A percentile compares a stretch with the other conserved stretches of the same genome.
Evolutionary conservation across 257 asterid species (phyloP).

Genomic region (Linderniella brevidens): DNA sequence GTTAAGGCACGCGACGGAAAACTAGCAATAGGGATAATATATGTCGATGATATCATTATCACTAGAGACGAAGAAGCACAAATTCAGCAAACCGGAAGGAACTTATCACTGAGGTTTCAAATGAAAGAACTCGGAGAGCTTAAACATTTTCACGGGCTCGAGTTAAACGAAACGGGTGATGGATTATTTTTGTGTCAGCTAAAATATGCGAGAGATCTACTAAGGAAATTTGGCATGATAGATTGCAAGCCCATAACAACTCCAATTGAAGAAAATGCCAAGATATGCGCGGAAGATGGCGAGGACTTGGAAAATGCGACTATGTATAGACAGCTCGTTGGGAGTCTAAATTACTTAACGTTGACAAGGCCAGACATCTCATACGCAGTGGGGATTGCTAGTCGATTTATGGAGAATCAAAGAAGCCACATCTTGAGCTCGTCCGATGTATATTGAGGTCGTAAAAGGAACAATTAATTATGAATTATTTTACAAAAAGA

Average conservation of each 20-base stretch:
- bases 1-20: neutral
- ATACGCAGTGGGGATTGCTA: slow-evolving; percentile 1
- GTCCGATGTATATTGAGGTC: neutral
- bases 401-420: slow-evolving; percentile 8
- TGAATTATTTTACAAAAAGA: neutral
- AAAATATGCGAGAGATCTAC: neutral
- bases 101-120: too few species aligned
- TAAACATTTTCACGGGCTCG: neutral
- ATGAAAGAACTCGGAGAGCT: neutral
- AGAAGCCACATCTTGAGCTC: slow-evolving; percentile 8
- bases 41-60: too few species aligned
- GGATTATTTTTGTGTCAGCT: neutral
- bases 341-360: too few species aligned
- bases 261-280: neutral
- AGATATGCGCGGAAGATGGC: neutral
- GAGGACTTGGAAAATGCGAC: neutral
- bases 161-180: neutral
- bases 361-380: too few species aligned
- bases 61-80: too few species aligned
- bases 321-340: too few species aligned
- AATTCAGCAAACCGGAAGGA: too few species aligned
- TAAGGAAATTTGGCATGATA: neutral
- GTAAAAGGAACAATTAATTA: slow-evolving; percentile 3
- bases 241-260: neutral
- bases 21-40: too few species aligned